A percentile compares a stretch with the other conserved stretches of the same genome.
Conservation (phyloP, 768 basidiomycete species). For the Auricularia sp. region DNA sequence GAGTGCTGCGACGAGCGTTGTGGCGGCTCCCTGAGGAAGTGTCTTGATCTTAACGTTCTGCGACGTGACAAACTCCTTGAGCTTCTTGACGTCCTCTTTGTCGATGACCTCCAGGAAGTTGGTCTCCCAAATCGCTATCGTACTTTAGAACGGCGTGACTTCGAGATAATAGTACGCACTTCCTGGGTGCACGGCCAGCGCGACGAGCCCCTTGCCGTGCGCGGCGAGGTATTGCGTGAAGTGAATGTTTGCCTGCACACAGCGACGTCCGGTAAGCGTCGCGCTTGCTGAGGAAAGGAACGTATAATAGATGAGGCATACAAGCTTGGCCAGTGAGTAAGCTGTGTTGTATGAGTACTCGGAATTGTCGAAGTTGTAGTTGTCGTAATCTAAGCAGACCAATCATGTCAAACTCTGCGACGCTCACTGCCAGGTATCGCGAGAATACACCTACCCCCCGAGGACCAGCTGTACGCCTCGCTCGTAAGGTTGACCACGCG, state of each 20-base stretch:
- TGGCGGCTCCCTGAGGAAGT: not conserved
- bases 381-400: not conserved
- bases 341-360: not conserved
- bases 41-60: not conserved
- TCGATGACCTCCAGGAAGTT: not conserved
- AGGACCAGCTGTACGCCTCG: not conserved
- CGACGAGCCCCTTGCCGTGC: not conserved
- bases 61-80: not conserved
- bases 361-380: not conserved
- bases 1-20: constrained; percentile 1
- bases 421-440: not conserved
- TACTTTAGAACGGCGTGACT: no score
- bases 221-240: not conserved
- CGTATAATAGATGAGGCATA: not conserved
- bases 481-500: not conserved
- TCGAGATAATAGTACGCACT: not conserved
- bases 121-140: not conserved
- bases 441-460: not conserved
- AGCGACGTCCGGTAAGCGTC: not conserved
- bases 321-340: not conserved
- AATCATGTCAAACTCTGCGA: not conserved
- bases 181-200: not conserved
- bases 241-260: not conserved
- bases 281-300: not conserved
- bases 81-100: not conserved